These are phyloP conservation scores for Globisporangium barbulae DNA, from an alignment of 352 stramenopile genomes.

Conservation along the genomic window DNA sequence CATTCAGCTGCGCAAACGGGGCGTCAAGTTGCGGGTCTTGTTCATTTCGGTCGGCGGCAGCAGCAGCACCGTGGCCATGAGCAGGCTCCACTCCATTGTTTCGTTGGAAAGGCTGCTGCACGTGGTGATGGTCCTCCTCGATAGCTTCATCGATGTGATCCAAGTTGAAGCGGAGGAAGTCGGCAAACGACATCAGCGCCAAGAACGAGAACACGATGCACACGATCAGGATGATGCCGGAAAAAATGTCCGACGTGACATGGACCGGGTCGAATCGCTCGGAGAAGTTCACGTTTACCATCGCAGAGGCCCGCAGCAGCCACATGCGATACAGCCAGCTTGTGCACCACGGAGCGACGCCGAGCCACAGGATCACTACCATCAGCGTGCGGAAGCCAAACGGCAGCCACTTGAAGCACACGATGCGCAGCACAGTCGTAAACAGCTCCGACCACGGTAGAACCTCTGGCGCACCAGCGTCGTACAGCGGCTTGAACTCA, in stretches of 20 bases:
- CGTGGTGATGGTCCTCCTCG: constrained; percentile 32
- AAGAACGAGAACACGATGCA: constrained; percentile 94
- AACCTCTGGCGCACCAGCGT: constrained; percentile 77
- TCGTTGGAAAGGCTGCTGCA: constrained; percentile 9
- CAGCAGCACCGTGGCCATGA: constrained; percentile 5
- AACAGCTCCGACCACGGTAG: constrained; percentile 88
- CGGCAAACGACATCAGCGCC: constrained; percentile 93
- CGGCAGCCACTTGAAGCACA: constrained; percentile 87
- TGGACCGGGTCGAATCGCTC: constrained; percentile 72
- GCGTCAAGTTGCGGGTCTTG: constrained; percentile 27
- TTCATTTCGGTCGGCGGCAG: constrained; percentile 12
- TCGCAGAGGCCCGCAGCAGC: constrained; percentile 83
- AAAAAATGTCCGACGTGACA: constrained; percentile 84
- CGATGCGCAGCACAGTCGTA: constrained; percentile 72
- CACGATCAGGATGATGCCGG: constrained; percentile 87
- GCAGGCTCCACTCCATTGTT: constrained; percentile 6
- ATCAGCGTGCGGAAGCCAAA: constrained; percentile 73
- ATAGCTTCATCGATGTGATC: constrained; percentile 77
- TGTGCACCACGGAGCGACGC: constrained; percentile 87
- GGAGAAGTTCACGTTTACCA: constrained; percentile 83
- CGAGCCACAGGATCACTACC: constrained; percentile 84
- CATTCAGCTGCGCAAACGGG: constrained; percentile 33
- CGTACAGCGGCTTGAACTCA: constrained; percentile 91
- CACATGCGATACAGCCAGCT: constrained; percentile 94
- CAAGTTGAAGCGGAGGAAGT: constrained; percentile 91